Base-by-base conservation (phyloP, 2,329 filamentous ascomycete species). In the Pseudogymnoascus sp. region DNA sequence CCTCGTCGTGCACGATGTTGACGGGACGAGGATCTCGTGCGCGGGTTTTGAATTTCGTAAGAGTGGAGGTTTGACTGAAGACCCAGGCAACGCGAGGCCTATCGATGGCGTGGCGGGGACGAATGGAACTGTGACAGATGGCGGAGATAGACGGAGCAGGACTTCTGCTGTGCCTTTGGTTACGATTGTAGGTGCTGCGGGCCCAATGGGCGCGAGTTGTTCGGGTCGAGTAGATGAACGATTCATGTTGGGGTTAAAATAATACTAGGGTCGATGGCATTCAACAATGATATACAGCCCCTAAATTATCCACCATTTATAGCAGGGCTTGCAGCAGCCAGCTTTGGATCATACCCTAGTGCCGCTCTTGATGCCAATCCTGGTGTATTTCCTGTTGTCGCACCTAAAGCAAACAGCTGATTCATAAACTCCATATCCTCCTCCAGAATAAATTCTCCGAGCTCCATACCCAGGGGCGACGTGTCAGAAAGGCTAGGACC, bases 361-460 rank as follows among this genome's bases (percentile, higher is more conserved):
- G 37, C 37, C n/a, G 37, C 14, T 16, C 37, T 19, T 16, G 37
- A 39, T 39, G 10, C 37, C n/a, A n/a, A 39, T 19, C 37, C 8
- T 39, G 37, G 37, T 39, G 37, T 39, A 39, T 39, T 39, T 39
- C n/a, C 37, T 39, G 37, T 39, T 19, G 37, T 39, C 37, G 37
- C 37, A 19, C 37, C 37, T 10, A 39, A 39, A 16, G 6, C 6
- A 39, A 39, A 19, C 37, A 39, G 14, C 52, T 62, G 43, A 35
- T 69, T 68, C 37, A 70, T 60, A 55, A 69, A 70, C 2, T 66
- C 68, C 12, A 74, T 64, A 63, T 74, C 72, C 12, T 69, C 70
- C 58, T 75, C 73, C 37, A 75, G 63, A 68, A 76, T 71, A 55
- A 76, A 76, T 63, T 75, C 73, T 1, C 74, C 72, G 21, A 74